phyloP scores from a whole-genome alignment of 2,329 filamentous ascomycete genomes.

The Fusarium sp. region DNA sequence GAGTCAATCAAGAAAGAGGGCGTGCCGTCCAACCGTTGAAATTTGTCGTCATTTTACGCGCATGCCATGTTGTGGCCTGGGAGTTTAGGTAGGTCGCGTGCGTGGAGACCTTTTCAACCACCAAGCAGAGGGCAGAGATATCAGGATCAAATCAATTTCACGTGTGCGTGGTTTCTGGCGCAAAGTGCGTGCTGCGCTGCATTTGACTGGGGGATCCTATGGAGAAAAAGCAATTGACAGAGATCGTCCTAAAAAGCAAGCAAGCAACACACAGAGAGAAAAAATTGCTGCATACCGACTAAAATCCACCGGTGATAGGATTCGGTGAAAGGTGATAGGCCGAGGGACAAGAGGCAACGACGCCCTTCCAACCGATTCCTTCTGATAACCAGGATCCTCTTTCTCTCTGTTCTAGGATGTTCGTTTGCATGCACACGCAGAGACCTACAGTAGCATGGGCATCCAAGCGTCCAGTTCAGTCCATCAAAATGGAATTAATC shows the following conservation, averaged over 20 bases:
- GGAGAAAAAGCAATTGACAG: constrained; percentile 10
- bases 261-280: constrained; percentile 6
- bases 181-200: neutral
- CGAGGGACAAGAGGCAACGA: constrained; percentile 7
- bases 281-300: constrained; percentile 19
- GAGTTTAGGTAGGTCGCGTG: constrained; percentile 32
- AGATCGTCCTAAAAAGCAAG: constrained; percentile 28
- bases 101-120: constrained; percentile 12
- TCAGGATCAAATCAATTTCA: neutral
- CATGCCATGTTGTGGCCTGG: constrained; percentile 28
- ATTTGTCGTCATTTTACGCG: constrained; percentile 36
- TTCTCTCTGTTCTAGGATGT: constrained; percentile 9
- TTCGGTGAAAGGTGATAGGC: constrained; percentile 34
- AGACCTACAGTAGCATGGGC: constrained; percentile 1
- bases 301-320: constrained; percentile 15
- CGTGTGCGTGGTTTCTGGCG: constrained; percentile 2
- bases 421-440: constrained; percentile 21
- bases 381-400: constrained; percentile 17
- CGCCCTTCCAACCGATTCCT: constrained; percentile 32
- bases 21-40: constrained; percentile 34
- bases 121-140: constrained; percentile 5
- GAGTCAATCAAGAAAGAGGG: constrained; percentile 9
- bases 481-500: neutral
- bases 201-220: constrained; percentile 1
- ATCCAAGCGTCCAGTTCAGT: constrained; percentile 3